phyloP scores from a whole-genome alignment of 495 filamentous ascomycete genomes.

The Neurospora africana region DNA sequence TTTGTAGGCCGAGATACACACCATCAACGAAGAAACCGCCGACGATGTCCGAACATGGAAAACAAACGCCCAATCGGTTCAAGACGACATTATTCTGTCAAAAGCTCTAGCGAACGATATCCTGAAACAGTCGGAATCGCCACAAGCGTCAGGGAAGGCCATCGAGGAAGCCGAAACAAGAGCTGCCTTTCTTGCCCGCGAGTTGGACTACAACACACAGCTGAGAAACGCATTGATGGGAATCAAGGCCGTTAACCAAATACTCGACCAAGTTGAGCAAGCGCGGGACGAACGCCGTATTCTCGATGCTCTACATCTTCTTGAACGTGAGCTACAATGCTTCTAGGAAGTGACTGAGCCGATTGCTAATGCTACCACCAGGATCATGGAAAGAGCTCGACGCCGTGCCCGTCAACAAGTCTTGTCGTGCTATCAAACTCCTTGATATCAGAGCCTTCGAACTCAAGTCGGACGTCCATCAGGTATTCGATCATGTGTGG shows the following conservation, averaged over 20 bases:
- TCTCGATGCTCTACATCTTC: conserved; percentile 38
- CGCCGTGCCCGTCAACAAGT: conserved; percentile 32
- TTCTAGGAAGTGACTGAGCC: neutral
- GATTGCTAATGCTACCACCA: conserved; percentile 7
- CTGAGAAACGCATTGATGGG: conserved; percentile 51
- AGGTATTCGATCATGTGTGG: conserved; percentile 48
- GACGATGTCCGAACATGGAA: conserved; percentile 80
- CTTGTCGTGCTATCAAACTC: conserved; percentile 37
- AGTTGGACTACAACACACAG: conserved; percentile 65
- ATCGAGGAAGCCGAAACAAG: conserved; percentile 60
- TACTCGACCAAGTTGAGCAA: conserved; percentile 42
- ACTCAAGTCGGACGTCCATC: conserved; percentile 47
- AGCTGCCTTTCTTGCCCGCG: conserved; percentile 58
- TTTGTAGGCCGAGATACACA: conserved; percentile 55
- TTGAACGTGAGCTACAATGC: conserved; percentile 31
- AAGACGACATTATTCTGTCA: conserved; percentile 67
- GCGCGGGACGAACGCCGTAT: conserved; percentile 37
- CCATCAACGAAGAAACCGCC: conserved; percentile 59
- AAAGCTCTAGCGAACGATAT: conserved; percentile 65
- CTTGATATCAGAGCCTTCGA: conserved; percentile 39
- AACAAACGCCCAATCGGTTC: conserved; percentile 67
- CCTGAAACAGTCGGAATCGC: conserved; percentile 56
- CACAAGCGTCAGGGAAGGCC: conserved; percentile 44
- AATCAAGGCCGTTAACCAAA: conserved; percentile 42
- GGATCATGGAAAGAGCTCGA: conserved; percentile 38